Percentiles rank a stretch among this genome's conserved stretches.
These are phyloP conservation scores for Lolium rigidum DNA, from an alignment of 176 grass and related monocot species.

Conservation along the genomic window DNA sequence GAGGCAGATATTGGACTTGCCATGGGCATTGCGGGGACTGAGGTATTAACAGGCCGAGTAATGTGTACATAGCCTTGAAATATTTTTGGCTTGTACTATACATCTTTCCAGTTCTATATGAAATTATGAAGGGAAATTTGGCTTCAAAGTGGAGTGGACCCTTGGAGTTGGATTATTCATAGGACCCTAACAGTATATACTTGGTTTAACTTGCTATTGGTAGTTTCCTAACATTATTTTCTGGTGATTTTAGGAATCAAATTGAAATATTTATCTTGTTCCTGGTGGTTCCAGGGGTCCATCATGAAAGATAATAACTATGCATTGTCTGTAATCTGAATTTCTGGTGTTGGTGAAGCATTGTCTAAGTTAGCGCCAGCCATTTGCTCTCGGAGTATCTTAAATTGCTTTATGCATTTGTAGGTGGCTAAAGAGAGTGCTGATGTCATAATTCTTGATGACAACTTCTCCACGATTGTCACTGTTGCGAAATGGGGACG, in stretches of 20 bases:
- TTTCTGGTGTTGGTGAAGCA: background rate
- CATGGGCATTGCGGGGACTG: conserved; percentile 95
- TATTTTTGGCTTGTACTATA: background rate
- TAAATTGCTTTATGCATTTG: conserved; percentile 47
- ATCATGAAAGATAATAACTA: background rate
- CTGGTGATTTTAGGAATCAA: background rate
- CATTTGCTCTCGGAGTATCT: conserved; percentile 28
- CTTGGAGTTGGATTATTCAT: background rate
- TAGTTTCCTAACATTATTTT: conserved; percentile 11
- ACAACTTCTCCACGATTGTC: conserved; percentile 91
- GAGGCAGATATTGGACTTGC: conserved; percentile 99
- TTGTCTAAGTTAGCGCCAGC: background rate
- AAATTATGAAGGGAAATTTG: background rate
- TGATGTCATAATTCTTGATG: conserved; percentile 92
- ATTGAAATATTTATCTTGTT: background rate
- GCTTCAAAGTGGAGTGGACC: background rate
- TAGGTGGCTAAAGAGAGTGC: conserved; percentile 97
- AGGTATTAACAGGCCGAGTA: conserved; percentile 53
- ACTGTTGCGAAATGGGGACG: conserved; percentile 95
- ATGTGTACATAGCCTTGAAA: conserved; percentile 22
- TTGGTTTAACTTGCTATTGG: conserved; percentile 21
- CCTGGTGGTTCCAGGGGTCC: background rate
- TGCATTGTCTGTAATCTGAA: conserved; percentile 26
- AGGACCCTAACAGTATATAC: background rate
- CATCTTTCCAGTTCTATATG: conserved; percentile 19